Percentiles rank a stretch among this genome's conserved stretches.
phyloP scores from a whole-genome alignment of 768 basidiomycete genomes.

The Podaxis sp. region DNA sequence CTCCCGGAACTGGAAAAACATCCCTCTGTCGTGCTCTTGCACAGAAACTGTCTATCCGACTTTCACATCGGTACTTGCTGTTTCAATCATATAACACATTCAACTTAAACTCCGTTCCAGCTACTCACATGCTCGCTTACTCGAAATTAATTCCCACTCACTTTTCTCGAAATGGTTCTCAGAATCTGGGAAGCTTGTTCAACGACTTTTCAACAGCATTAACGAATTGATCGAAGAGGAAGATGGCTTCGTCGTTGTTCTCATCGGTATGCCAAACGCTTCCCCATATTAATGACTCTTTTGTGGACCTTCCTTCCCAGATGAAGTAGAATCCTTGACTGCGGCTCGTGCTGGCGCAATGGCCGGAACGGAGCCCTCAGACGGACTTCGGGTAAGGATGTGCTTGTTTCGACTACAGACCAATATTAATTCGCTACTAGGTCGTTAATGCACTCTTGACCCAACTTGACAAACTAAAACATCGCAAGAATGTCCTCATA shows the following conservation, averaged over 20 bases:
- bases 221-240: constrained; percentile 92
- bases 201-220: constrained; percentile 86
- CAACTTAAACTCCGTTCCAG: constrained; percentile 36
- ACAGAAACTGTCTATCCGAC: constrained; percentile 90
- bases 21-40: constrained; percentile 92
- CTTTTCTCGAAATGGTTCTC: constrained; percentile 99
- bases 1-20: constrained; percentile 97
- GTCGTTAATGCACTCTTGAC: constrained; percentile 97
- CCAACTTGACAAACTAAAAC: constrained; percentile 93
- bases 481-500: constrained; percentile 90
- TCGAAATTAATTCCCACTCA: constrained; percentile 98
- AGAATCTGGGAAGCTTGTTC: constrained; percentile 97
- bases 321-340: constrained; percentile 96
- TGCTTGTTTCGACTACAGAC: background rate
- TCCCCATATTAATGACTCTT: background rate
- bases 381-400: constrained; percentile 75
- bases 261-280: constrained; percentile 66
- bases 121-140: constrained; percentile 81
- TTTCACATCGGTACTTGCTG: constrained; percentile 70
- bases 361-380: constrained; percentile 94
- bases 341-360: constrained; percentile 93
- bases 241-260: constrained; percentile 85
- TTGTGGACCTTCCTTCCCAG: constrained; percentile 36
- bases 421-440: constrained; percentile 39
- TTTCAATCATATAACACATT: background rate